A percentile compares a stretch with the other conserved stretches of the same genome.
Conservation (phyloP, 768 basidiomycete genomes). For the Hysterangium stoloniferum region DNA sequence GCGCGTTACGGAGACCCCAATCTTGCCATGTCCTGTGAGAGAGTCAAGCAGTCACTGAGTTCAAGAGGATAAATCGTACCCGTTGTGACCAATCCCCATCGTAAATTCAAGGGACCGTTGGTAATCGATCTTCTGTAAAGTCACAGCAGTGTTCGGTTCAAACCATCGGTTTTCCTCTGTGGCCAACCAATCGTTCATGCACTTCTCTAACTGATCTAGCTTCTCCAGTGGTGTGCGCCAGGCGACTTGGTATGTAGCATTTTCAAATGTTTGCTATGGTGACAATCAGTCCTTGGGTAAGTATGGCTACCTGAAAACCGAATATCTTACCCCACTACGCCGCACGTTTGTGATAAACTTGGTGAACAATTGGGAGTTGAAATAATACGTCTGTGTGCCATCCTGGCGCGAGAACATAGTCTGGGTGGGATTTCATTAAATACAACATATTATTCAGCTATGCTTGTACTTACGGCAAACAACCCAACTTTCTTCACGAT, state of each 20-base stretch:
- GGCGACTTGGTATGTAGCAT: constrained; percentile 58
- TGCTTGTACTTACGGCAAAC: constrained; percentile 45
- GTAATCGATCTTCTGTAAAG: constrained; percentile 53
- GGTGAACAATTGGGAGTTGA: constrained; percentile 66
- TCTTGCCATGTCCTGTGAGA: constrained; percentile 41
- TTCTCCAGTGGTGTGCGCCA: constrained; percentile 71
- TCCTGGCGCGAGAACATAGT: constrained; percentile 67
- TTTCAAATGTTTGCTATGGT: constrained; percentile 57
- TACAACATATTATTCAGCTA: background rate
- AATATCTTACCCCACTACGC: constrained; percentile 49
- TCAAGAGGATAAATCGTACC: constrained; percentile 24
- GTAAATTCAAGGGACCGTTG: constrained; percentile 64
- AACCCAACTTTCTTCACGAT: constrained; percentile 76
- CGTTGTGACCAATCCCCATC: constrained; percentile 51
- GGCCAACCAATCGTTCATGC: constrained; percentile 65
- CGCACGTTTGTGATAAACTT: constrained; percentile 75
- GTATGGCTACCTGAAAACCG: background rate
- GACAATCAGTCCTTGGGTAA: background rate
- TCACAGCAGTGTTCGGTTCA: constrained; percentile 56
- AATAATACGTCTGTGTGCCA: constrained; percentile 75
- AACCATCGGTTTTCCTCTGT: constrained; percentile 80
- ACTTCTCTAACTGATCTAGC: constrained; percentile 59
- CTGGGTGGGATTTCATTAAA: constrained; percentile 19
- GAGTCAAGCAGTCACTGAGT: background rate
- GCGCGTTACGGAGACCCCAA: constrained; percentile 53